These are phyloP conservation scores for Schizochytrium sp. DNA, from an alignment of 108 stramenopile species.

Conservation along the genomic window DNA sequence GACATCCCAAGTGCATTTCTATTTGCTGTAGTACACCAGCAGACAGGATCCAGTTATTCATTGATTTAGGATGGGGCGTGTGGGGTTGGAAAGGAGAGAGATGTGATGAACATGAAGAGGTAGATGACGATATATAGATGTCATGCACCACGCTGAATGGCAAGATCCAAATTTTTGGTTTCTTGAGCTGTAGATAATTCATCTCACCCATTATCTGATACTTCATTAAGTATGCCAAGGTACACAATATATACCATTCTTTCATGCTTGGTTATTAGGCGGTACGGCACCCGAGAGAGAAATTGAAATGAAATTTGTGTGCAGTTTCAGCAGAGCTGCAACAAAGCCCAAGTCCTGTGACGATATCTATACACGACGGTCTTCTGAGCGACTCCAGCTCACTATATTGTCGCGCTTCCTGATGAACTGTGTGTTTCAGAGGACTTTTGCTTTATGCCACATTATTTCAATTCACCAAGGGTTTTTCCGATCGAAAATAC, in stretches of 20 bases:
- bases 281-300: not conserved
- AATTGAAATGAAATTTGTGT: not conserved
- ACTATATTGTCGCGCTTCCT: constrained; percentile 21
- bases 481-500: too few species aligned
- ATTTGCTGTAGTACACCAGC: too few species aligned
- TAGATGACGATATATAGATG: constrained; percentile 53
- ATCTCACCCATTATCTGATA: constrained; percentile 57
- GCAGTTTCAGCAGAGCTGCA: not conserved
- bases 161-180: not conserved
- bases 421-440: constrained; percentile 51
- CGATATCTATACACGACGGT: constrained; percentile 47
- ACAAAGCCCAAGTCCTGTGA: constrained; percentile 1
- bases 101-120: not conserved
- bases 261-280: not conserved
- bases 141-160: constrained; percentile 47
- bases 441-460: not conserved
- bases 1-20: not conserved
- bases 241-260: not conserved
- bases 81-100: too few species aligned
- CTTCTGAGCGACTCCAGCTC: constrained; percentile 52
- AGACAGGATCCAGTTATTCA: too few species aligned
- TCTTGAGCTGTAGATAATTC: constrained; percentile 20
- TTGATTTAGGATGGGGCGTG: too few species aligned
- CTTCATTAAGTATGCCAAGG: not conserved
- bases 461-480: too few species aligned